Conservation (phyloP, 2,329 filamentous ascomycete genomes). For the Clarireedia monteithiana region DNA sequence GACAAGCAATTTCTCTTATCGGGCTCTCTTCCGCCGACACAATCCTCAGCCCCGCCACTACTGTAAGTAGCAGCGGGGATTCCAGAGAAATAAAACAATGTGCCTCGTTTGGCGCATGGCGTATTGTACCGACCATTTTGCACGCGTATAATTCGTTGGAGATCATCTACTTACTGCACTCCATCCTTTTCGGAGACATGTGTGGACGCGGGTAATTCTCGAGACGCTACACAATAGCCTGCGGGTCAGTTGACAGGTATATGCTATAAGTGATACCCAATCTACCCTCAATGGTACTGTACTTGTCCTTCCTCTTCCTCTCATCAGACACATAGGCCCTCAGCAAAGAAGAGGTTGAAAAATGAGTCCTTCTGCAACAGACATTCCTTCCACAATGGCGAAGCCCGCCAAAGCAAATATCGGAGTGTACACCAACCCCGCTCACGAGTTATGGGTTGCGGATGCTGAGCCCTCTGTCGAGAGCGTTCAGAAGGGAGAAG, state of each 20-base stretch:
- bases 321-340: too few species aligned
- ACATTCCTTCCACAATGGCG: constrained; percentile 16
- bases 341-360: background rate
- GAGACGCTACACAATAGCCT: background rate
- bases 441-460: constrained; percentile 83
- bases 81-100: background rate
- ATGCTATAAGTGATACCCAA: background rate
- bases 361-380: constrained; percentile 25
- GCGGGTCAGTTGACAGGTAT: constrained; percentile 7
- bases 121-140: background rate
- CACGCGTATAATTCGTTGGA: constrained; percentile 9
- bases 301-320: too few species aligned
- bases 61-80: background rate
- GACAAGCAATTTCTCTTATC: background rate
- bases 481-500: constrained; percentile 59
- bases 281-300: too few species aligned
- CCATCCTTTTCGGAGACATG: background rate
- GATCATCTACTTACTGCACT: background rate
- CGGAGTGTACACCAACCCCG: constrained; percentile 90
- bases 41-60: constrained; percentile 2
- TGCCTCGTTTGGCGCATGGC: background rate
- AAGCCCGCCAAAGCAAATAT: constrained; percentile 69
- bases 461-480: constrained; percentile 70
- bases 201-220: constrained; percentile 3
- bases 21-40: constrained; percentile 11